Percentiles rank a stretch among this genome's conserved stretches.
Conservation (phyloP, 2,329 filamentous ascomycete species). For the Clonostachys rosea region DNA sequence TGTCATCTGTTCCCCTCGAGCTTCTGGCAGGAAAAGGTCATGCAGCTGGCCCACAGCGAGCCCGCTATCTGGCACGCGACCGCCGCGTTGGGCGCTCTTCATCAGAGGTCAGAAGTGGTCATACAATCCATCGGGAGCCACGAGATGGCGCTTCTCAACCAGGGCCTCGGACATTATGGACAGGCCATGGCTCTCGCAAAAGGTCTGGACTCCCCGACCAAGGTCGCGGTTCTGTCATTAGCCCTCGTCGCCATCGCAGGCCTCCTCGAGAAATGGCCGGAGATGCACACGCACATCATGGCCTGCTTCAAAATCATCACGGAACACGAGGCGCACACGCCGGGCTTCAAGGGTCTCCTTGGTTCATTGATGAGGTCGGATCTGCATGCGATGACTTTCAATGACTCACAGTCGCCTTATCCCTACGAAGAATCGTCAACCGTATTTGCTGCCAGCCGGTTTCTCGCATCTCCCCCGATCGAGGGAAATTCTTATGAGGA, state of each 20-base stretch:
- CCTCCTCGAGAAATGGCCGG: constrained; percentile 20
- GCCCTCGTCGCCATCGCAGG: constrained; percentile 22
- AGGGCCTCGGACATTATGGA: constrained; percentile 17
- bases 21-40: constrained; percentile 22
- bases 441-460: neutral
- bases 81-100: constrained; percentile 25
- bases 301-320: constrained; percentile 18
- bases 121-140: too few relatives aligned
- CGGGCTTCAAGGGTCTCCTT: constrained; percentile 7
- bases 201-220: constrained; percentile 14
- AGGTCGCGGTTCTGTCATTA: constrained; percentile 21
- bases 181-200: constrained; percentile 17
- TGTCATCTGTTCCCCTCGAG: constrained; percentile 16
- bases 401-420: constrained; percentile 21
- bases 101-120: constrained; percentile 11
- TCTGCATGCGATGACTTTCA: constrained; percentile 24
- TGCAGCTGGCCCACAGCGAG: constrained; percentile 25
- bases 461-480: neutral
- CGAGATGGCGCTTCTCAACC: constrained; percentile 8
- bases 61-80: constrained; percentile 27
- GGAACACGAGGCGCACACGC: constrained; percentile 3
- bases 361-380: constrained; percentile 20
- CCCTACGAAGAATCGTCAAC: constrained; percentile 9
- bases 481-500: neutral
- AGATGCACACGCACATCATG: constrained; percentile 21